A percentile compares a stretch with the other conserved stretches of the same genome.
Conservation (phyloP, 2,329 filamentous ascomycete genomes). For the Xylaria sp. region DNA sequence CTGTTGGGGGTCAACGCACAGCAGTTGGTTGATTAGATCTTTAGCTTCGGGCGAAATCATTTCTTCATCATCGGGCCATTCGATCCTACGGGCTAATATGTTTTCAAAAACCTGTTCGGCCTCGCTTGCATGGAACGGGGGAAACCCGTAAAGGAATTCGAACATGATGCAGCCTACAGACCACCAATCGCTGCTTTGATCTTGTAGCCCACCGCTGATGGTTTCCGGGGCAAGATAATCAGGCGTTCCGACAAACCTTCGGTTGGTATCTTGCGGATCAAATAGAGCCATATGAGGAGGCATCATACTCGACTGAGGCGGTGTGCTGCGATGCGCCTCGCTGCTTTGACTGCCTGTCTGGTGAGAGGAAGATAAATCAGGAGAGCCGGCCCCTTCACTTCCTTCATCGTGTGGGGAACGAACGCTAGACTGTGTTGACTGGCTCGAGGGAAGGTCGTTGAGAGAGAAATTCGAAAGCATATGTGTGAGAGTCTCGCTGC, state of each 20-base stretch:
- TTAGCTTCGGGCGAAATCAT: slow-evolving; percentile 87
- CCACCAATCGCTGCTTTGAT: slow-evolving; percentile 99
- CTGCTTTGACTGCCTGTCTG: slow-evolving; percentile 57
- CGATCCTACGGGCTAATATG: slow-evolving; percentile 87
- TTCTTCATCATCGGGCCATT: slow-evolving; percentile 88
- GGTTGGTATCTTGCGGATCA: slow-evolving; percentile 91
- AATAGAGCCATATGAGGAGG: slow-evolving; percentile 94
- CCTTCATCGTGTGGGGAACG: slow-evolving; percentile 78
- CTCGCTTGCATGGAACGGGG: slow-evolving; percentile 90
- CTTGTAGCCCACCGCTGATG: slow-evolving; percentile 92
- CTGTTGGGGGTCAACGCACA: slow-evolving; percentile 83
- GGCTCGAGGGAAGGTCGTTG: slow-evolving; percentile 61
- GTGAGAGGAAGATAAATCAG: slow-evolving; percentile 75
- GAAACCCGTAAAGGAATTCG: slow-evolving; percentile 92
- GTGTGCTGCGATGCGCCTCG: slow-evolving; percentile 67
- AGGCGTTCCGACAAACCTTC: slow-evolving; percentile 94
- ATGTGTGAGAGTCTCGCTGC: slow-evolving; percentile 83
- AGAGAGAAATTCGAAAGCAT: slow-evolving; percentile 86
- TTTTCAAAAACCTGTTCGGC: slow-evolving; percentile 97
- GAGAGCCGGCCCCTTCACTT: slow-evolving; percentile 77
- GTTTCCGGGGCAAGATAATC: slow-evolving; percentile 98
- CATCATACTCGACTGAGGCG: slow-evolving; percentile 77
- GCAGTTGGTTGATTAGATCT: slow-evolving; percentile 91
- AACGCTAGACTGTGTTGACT: slow-evolving; percentile 57
- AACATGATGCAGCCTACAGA: slow-evolving; percentile 98